Evolutionary conservation across 495 filamentous ascomycete genomes (phyloP), one percentile per base, ranked within the genome.

Genomic region (Aspergillus campestris): DNA sequence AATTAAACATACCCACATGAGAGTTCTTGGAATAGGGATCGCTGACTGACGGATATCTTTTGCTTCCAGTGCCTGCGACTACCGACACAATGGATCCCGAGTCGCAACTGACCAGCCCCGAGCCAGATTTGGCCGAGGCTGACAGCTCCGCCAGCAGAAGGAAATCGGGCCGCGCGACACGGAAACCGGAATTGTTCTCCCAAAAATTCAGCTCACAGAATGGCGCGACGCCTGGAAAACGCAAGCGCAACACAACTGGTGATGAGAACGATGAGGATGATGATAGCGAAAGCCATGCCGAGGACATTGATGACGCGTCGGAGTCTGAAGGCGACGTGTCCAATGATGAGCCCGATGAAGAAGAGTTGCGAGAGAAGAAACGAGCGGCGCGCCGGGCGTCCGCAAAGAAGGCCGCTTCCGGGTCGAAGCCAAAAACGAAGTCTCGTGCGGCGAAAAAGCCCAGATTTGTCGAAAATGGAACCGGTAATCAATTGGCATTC

Each of bases 131-230:
- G 8, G 47, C 47, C 40, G 56, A 55, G 40, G 40, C 42, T 33
- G 56, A 50, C 27, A 46, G 59, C 15, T 57, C 64, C 31, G 72
- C 79, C 62, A 73, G 73, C 67, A 58, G 83, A 59, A 80, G 89
- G 61, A 86, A 86, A 57, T 94, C 89, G 38, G 85, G 85, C 69
- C 86, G 89, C 67, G 80, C 82, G 66, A 78, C 81, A 50, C 86
- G 82, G 52, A 81, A 77, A 49, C 87, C 87, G 40, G 75, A 80
- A 53, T 74, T 81, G 34, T 87, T 81, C 65, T 74, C 71, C 5
- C 61, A 73, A 40, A 72, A 52, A 24, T 56, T 56, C 31, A 57
- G 65, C 48, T 61, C 60, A 36, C 48, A 47, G 18, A 52, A 60
- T 24, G 57, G 60, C 5, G 58, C 50, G 33, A 63, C 53, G 9